Conservation (phyloP, 352 stramenopile species). For the Phytopythium mirpurense region DNA sequence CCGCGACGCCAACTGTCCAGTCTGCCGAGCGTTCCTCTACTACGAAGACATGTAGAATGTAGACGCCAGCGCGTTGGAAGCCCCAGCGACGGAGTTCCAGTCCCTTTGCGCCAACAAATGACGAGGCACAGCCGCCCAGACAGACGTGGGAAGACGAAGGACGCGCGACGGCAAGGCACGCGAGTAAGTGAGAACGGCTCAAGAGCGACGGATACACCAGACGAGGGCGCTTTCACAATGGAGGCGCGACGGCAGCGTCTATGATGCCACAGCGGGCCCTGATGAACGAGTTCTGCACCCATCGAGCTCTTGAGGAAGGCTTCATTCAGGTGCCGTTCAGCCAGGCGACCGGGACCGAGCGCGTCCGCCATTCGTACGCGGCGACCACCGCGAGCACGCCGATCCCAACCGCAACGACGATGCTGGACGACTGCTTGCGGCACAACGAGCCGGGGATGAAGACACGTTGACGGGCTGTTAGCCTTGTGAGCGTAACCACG, state of each 20-base stretch:
- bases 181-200: too few relatives aligned
- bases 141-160: too few relatives aligned
- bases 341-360: slow-evolving; percentile 16
- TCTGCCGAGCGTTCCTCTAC: slow-evolving; percentile 83
- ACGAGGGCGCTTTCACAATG: background rate
- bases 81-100: background rate
- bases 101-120: too few relatives aligned
- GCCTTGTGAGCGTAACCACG: background rate
- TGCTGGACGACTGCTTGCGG: slow-evolving; percentile 16
- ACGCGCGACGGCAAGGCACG: too few relatives aligned
- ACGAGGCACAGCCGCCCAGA: too few relatives aligned
- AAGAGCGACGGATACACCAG: background rate
- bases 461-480: background rate
- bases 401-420: slow-evolving; percentile 21
- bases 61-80: background rate
- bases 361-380: slow-evolving; percentile 29
- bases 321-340: too few relatives aligned
- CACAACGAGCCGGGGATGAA: background rate
- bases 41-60: slow-evolving; percentile 65
- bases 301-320: too few relatives aligned
- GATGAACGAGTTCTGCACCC: too few relatives aligned
- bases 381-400: slow-evolving; percentile 24
- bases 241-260: background rate
- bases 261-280: too few relatives aligned
- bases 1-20: slow-evolving; percentile 76